These are phyloP conservation scores for Phaeosphaeria sp. DNA, from an alignment of 2,329 filamentous ascomycete genomes.

Conservation along the genomic window DNA sequence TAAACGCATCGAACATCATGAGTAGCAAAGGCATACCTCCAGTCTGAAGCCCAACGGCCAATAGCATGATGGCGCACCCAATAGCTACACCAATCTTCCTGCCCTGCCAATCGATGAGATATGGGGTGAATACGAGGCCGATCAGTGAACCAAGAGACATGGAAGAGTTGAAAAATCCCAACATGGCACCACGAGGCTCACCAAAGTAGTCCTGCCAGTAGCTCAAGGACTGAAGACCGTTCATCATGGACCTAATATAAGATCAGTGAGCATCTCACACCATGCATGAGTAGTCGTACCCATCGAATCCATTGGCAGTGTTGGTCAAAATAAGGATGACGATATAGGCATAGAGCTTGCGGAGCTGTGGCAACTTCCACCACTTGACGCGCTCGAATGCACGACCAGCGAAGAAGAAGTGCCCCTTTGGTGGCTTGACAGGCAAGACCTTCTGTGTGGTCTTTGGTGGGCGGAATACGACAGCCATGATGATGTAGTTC, in stretches of 20 bases:
- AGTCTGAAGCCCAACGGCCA: slow-evolving; percentile 33
- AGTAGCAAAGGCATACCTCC: slow-evolving; percentile 1
- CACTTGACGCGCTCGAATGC: slow-evolving; percentile 12
- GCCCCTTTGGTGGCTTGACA: slow-evolving; percentile 19
- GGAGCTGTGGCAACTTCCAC: slow-evolving; percentile 16
- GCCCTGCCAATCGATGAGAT: slow-evolving; percentile 31
- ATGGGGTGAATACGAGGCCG: slow-evolving; percentile 26
- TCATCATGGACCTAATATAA: slow-evolving; percentile 43
- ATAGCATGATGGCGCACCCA: slow-evolving; percentile 35
- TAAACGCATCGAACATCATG: background rate
- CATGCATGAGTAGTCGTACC: slow-evolving; percentile 30
- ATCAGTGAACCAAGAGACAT: slow-evolving; percentile 23
- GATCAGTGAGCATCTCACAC: no score
- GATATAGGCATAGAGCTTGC: slow-evolving; percentile 17
- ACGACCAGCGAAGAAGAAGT: slow-evolving; percentile 21
- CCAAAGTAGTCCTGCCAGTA: slow-evolving; percentile 32
- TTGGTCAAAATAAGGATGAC: slow-evolving; percentile 15
- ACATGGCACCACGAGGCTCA: slow-evolving; percentile 28
- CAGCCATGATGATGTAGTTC: slow-evolving; percentile 5
- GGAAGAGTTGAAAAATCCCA: slow-evolving; percentile 33
- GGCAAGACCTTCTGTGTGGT: slow-evolving; percentile 15
- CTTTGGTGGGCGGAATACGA: slow-evolving; percentile 11
- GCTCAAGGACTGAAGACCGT: slow-evolving; percentile 32
- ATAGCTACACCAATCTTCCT: slow-evolving; percentile 32
- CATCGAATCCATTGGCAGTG: slow-evolving; percentile 62